phyloP scores from a whole-genome alignment of 23 red algal species.

The Gracilaria vermiculophylla region DNA sequence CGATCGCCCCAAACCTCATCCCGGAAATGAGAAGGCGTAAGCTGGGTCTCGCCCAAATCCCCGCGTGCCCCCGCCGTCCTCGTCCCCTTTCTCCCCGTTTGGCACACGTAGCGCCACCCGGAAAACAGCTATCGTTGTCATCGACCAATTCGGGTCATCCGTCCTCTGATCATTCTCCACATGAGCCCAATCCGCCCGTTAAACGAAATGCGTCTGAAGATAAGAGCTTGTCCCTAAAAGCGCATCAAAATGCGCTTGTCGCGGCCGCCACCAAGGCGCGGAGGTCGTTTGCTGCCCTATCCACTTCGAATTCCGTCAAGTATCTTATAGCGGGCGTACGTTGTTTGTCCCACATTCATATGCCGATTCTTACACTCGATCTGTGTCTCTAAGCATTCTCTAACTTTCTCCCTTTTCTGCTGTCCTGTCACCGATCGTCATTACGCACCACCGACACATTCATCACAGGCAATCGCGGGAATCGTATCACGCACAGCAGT shows the following conservation, averaged over 20 bases:
- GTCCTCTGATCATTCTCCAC: background rate
- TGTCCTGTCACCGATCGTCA: background rate
- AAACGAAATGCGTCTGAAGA: background rate
- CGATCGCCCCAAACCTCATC: background rate
- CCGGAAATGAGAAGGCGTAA: background rate
- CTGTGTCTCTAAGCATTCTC: no score
- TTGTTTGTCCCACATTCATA: background rate
- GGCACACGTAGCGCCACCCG: slow-evolving; percentile 7
- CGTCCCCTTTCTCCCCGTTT: background rate
- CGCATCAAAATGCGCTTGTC: slow-evolving; percentile 11
- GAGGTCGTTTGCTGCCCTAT: background rate
- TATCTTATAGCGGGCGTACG: slow-evolving; percentile 77
- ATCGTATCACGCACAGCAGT: slow-evolving; percentile 87
- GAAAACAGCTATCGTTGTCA: background rate
- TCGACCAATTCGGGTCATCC: background rate
- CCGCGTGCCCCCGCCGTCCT: slow-evolving; percentile 3
- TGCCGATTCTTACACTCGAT: background rate
- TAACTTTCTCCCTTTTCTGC: background rate
- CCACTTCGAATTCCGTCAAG: slow-evolving; percentile 58
- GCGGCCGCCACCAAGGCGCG: slow-evolving; percentile 15
- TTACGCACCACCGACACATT: background rate
- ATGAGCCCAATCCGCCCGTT: background rate
- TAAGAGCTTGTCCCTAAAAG: background rate
- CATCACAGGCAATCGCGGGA: slow-evolving; percentile 77
- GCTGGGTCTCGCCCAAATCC: background rate